Evolutionary conservation across 352 stramenopile genomes (phyloP), one percentile per base, ranked within the genome.

Genomic region (Globisporangium camurandrum): DNA sequence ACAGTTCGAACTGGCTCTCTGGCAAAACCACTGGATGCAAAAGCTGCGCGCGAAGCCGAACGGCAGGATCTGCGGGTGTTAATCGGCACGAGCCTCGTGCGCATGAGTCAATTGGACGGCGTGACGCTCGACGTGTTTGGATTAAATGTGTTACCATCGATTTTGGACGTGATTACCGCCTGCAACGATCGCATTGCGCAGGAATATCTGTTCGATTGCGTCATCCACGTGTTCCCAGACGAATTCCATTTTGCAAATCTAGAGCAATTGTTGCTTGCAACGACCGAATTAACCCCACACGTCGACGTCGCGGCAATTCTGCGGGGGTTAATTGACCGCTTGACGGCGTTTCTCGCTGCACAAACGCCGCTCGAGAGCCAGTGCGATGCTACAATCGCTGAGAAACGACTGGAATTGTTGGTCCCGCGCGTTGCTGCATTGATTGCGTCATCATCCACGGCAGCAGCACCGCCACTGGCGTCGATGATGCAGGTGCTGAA

Each of bases 171-270:
- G 50, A 79, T 99, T 34, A 69, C 97, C 20, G 84, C 74, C 27
- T 98, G 91, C 66, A 94, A 95, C 46, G 97, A 99, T 79, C 77
- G 78, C 6, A 90, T 99, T 39, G 90, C 95, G 2, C 97, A 99
- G 68, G 80, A 96, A n/a, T 99, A 99, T 57, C 60, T 99, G 23
- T 87, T 99, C 70, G 96, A 99, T 66, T 99, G 95, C 63, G 84
- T 99, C 50, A 97, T 99, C 48, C 95, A 99, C 39, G 82, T 91
- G 14, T 99, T 99, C 56, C 96, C 96, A 0, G 91, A 98, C 62
- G 95, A 98, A 42, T 99, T 97, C 75, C 96, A 99, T 52, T 65
- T 99, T 22, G 76, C 92, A 36, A 98, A 96, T n/a, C 73, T 99
- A 23, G 77, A 88, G 2, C 68, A 76, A 37, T 79, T 99, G 24